Evolutionary conservation across 176 grass and related monocot genomes (phyloP).

Genomic region (Phoenix dactylifera): DNA sequence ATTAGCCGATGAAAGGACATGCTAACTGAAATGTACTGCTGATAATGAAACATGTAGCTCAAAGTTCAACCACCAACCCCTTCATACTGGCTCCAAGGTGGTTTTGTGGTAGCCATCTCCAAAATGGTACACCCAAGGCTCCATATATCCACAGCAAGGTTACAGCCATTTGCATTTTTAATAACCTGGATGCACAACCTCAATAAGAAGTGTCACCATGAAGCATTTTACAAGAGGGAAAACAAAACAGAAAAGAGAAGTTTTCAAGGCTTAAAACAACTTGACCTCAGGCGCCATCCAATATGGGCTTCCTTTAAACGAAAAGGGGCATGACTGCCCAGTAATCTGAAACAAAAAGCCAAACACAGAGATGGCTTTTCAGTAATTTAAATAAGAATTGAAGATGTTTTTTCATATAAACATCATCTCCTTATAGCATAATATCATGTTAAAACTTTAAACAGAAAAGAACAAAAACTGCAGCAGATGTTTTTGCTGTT

Average conservation of each 20-base stretch:
- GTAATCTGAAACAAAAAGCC: slow-evolving; percentile 58
- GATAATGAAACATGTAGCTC: background rate
- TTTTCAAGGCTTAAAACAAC: slow-evolving; percentile 4
- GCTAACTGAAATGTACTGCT: too few species aligned
- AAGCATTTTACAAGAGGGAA: slow-evolving; percentile 3
- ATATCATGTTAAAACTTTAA: too few species aligned
- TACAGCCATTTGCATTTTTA: slow-evolving; percentile 88
- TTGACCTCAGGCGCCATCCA: slow-evolving; percentile 99
- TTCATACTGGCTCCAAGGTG: slow-evolving; percentile 98
- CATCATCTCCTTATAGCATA: too few species aligned
- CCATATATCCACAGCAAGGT: slow-evolving; percentile 97
- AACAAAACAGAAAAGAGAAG: slow-evolving; percentile 2
- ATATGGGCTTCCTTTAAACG: slow-evolving; percentile 93
- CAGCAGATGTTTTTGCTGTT: too few species aligned
- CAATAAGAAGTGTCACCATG: slow-evolving; percentile 13
- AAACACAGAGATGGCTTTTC: background rate
- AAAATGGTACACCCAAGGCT: slow-evolving; percentile 96
- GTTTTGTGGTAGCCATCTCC: slow-evolving; percentile 99
- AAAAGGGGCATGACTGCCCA: slow-evolving; percentile 85
- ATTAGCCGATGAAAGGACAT: too few species aligned
- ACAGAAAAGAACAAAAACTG: too few species aligned
- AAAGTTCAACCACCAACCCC: slow-evolving; percentile 54
- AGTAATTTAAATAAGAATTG: too few species aligned
- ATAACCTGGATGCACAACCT: slow-evolving; percentile 56
- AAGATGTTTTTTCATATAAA: background rate